Evolutionary conservation across 2,329 filamentous ascomycete species (phyloP).

Genomic region (Aspergillus sp.): DNA sequence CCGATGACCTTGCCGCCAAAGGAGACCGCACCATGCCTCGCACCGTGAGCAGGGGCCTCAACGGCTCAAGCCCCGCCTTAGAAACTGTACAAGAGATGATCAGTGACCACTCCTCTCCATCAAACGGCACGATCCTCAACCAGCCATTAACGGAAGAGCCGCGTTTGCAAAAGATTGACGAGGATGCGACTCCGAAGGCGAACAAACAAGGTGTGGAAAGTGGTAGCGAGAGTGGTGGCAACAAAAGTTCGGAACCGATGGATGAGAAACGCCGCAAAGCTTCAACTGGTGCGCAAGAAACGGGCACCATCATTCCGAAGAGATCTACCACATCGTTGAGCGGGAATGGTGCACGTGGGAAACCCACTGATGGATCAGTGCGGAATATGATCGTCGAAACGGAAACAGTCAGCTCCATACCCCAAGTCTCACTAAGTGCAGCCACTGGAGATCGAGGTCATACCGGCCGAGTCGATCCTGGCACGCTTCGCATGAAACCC

Average conservation of each 20-base stretch:
- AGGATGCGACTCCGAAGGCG: slow-evolving; percentile 33
- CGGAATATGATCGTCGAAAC: slow-evolving; percentile 97
- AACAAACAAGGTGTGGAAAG: slow-evolving; percentile 51
- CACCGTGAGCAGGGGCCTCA: slow-evolving; percentile 54
- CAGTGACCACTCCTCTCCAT: slow-evolving; percentile 67
- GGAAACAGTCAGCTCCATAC: slow-evolving; percentile 86
- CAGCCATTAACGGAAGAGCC: slow-evolving; percentile 31
- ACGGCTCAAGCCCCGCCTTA: slow-evolving; percentile 56
- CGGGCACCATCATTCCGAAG: slow-evolving; percentile 52
- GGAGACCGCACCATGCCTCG: slow-evolving; percentile 35
- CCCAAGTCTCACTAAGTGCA: slow-evolving; percentile 69
- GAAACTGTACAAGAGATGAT: slow-evolving; percentile 85
- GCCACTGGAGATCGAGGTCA: slow-evolving; percentile 49
- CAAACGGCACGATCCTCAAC: slow-evolving; percentile 36
- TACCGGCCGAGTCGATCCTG: slow-evolving; percentile 56
- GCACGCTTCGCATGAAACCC: slow-evolving; percentile 74
- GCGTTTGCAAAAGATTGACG: slow-evolving; percentile 29
- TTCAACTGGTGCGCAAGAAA: slow-evolving; percentile 35
- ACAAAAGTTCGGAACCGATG: slow-evolving; percentile 30
- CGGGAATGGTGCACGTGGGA: slow-evolving; percentile 51
- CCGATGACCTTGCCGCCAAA: slow-evolving; percentile 23
- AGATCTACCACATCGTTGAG: slow-evolving; percentile 63
- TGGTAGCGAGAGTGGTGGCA: slow-evolving; percentile 49
- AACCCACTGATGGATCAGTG: slow-evolving; percentile 65
- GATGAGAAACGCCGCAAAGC: slow-evolving; percentile 31